phyloP scores from a whole-genome alignment of 75 land plant genomes.

The Selaginella moellendorffii region DNA sequence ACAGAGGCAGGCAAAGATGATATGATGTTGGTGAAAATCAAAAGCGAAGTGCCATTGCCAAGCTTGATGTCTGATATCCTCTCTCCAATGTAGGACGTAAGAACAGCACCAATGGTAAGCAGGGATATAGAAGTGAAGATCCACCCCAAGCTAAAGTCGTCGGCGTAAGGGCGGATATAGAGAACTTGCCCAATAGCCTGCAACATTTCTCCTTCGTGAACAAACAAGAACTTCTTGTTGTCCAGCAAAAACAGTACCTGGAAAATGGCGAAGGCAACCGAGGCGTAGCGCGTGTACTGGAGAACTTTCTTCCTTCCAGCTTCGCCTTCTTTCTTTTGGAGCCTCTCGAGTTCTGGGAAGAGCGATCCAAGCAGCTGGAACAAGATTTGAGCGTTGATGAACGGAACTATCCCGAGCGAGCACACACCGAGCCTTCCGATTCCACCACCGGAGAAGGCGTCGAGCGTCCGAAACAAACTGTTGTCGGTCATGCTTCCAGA shows the following conservation, averaged over 20 bases:
- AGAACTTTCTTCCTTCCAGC: slow-evolving; percentile 92
- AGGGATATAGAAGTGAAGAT: slow-evolving; percentile 55
- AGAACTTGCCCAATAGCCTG: slow-evolving; percentile 98
- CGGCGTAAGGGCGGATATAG: slow-evolving; percentile 85
- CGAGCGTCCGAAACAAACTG: slow-evolving; percentile 85
- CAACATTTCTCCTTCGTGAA: not conserved
- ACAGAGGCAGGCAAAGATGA: slow-evolving; percentile 97
- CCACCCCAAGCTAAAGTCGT: slow-evolving; percentile 87
- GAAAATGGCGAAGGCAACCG: slow-evolving; percentile 87
- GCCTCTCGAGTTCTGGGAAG: slow-evolving; percentile 88
- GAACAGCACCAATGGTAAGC: slow-evolving; percentile 71
- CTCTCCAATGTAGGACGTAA: slow-evolving; percentile 87
- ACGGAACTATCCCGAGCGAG: slow-evolving; percentile 97
- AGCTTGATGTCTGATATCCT: slow-evolving; percentile 88
- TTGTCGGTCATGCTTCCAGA: slow-evolving; percentile 80
- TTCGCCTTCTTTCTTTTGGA: slow-evolving; percentile 98
- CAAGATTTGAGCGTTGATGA: slow-evolving; percentile 96
- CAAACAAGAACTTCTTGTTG: not conserved
- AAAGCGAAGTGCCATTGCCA: slow-evolving; percentile 96
- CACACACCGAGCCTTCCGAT: slow-evolving; percentile 94
- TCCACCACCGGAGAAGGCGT: slow-evolving; percentile 97
- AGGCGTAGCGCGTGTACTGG: slow-evolving; percentile 94
- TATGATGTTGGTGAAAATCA: slow-evolving; percentile 91
- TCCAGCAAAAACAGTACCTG: too few relatives aligned
- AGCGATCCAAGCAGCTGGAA: slow-evolving; percentile 91